Evolutionary conservation across 495 filamentous ascomycete genomes (phyloP), one percentile per base, ranked within the genome.

Genomic region (Chaetomium fimeti): DNA sequence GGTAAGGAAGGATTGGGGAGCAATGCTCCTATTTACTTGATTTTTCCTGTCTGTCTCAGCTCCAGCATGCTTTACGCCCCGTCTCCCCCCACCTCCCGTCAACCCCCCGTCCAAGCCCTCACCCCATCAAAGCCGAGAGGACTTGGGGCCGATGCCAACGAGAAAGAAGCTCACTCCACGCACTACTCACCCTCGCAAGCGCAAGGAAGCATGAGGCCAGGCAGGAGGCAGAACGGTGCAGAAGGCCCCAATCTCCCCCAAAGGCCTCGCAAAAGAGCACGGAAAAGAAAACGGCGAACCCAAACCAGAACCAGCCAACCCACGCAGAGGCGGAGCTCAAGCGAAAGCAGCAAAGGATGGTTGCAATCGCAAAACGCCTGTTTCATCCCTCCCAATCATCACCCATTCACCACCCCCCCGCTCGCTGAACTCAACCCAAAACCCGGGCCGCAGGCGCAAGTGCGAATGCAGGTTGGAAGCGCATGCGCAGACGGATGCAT

Each of bases 11-110:
- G 8, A 15, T 11, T 62, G 47, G 60, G 60, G 43, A 55, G 60
- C 60, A 62, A n/a, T 55, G 49, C 60, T 62, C 51, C 60, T 42
- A 62, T 54, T 62, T 42, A 18, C 9, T 47, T 54, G 24, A 12
- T 40, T 22, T 56, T 18, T 54, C n/a, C 51, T 54, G 27, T 15
- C 27, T 32, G 15, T 54, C 48, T 52, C 48, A 36, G 12, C 32
- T 36, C 32, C 32, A 36, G 8, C 32, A 36, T 36, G 32, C 32
- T 36, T 36, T 5, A 36, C 32, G 32, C 32, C 8, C 32, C 32
- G 8, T 36, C 12, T 36, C 32, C 13, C 15, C 40, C 40, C 11
- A 11, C 5, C 13, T 15, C 13, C 2, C 9, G 16, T 43, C 40
- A 43, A 3, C 40, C 13, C 16, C 40, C 16, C 40, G 13, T 15